These are phyloP conservation scores for Microdochium trichocladiopsis DNA, from an alignment of 2,329 filamentous ascomycete species.

Conservation along the genomic window DNA sequence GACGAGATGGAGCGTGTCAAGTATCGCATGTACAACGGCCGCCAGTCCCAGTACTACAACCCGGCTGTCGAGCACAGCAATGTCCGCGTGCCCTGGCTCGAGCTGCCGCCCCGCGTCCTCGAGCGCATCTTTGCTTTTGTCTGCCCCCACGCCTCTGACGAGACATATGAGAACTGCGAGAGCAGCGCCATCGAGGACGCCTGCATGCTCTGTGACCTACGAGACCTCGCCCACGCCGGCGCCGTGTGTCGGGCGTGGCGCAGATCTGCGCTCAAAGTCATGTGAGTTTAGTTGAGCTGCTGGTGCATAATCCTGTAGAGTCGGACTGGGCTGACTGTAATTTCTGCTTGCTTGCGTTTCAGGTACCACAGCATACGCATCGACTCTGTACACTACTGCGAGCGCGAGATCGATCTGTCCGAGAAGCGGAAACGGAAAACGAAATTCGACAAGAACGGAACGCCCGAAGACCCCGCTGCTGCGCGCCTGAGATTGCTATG, in stretches of 20 bases:
- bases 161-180: slow-evolving; percentile 76
- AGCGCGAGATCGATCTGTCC: slow-evolving; percentile 72
- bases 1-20: slow-evolving; percentile 19
- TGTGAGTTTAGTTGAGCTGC: slow-evolving; percentile 45
- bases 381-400: slow-evolving; percentile 91
- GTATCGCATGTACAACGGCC: slow-evolving; percentile 16
- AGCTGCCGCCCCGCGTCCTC: slow-evolving; percentile 63
- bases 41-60: slow-evolving; percentile 12
- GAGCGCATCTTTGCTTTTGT: slow-evolving; percentile 72
- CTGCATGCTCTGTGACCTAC: slow-evolving; percentile 90
- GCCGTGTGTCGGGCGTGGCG: slow-evolving; percentile 70
- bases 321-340: too few relatives aligned
- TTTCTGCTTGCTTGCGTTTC: too few relatives aligned
- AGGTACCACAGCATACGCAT: slow-evolving; percentile 89
- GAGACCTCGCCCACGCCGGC: slow-evolving; percentile 76
- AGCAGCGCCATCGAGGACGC: slow-evolving; percentile 69
- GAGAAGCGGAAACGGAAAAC: slow-evolving; percentile 71
- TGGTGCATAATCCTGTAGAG: too few relatives aligned
- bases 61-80: slow-evolving; percentile 11
- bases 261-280: slow-evolving; percentile 35
- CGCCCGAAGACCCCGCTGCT: slow-evolving; percentile 73
- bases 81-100: slow-evolving; percentile 22
- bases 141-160: slow-evolving; percentile 75
- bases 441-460: slow-evolving; percentile 68
- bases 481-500: slow-evolving; percentile 72